Conservation (phyloP, 2,329 filamentous ascomycete genomes). For the Colletotrichum sp. region DNA sequence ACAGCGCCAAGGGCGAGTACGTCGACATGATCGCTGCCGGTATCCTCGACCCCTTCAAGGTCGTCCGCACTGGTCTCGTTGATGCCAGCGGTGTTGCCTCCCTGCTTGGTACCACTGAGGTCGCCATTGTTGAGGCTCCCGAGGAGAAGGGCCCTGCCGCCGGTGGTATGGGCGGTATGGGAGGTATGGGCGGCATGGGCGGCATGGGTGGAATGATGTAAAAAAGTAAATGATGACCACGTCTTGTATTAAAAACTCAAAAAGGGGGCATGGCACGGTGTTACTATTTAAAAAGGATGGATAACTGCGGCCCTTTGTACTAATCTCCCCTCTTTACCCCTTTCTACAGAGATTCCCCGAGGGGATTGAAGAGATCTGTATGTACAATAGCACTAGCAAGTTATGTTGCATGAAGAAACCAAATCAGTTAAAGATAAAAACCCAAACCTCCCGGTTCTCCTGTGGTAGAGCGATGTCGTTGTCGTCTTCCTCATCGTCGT, state of each 20-base stretch:
- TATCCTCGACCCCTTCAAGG: constrained; percentile 99
- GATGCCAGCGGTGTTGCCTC: constrained; percentile 97
- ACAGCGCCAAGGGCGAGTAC: constrained; percentile 96
- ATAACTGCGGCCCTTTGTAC: constrained; percentile 36
- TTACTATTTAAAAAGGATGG: constrained; percentile 42
- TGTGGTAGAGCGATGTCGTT: neutral
- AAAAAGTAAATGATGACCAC: constrained; percentile 30
- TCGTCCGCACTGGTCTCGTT: constrained; percentile 93
- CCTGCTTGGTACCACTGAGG: constrained; percentile 95
- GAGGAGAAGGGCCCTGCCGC: constrained; percentile 78
- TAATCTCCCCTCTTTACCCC: constrained; percentile 20
- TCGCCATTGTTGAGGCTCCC: constrained; percentile 93
- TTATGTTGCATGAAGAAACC: constrained; percentile 21
- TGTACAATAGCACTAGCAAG: constrained; percentile 23
- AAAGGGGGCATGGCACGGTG: constrained; percentile 55
- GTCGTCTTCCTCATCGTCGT: neutral
- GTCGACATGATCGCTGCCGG: constrained; percentile 97
- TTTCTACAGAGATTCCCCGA: constrained; percentile 17
- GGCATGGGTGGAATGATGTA: constrained; percentile 71
- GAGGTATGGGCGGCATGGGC: constrained; percentile 73
- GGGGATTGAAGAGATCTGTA: constrained; percentile 20
- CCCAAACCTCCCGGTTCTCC: too few relatives aligned
- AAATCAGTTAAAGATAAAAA: constrained; percentile 8
- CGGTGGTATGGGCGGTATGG: constrained; percentile 46
- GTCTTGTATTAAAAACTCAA: constrained; percentile 28